Conservation (phyloP, 768 basidiomycete species). For the Phylloporus arenicola region DNA sequence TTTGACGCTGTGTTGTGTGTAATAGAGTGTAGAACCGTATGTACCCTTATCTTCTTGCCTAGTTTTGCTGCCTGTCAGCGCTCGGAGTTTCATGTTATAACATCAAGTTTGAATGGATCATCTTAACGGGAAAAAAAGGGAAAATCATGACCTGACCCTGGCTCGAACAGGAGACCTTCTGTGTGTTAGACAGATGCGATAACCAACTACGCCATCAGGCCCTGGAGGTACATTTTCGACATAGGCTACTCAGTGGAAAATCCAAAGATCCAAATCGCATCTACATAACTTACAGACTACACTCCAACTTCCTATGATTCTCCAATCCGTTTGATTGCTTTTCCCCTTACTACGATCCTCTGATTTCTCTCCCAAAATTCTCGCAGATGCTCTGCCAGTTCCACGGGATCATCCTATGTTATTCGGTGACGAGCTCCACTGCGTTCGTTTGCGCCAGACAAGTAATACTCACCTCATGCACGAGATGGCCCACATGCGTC, state of each 20-base stretch:
- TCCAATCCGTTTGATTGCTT: slow-evolving; percentile 49
- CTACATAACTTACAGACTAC: neutral
- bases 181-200: slow-evolving; percentile 80
- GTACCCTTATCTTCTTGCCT: slow-evolving; percentile 17
- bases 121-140: neutral
- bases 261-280: too few species aligned
- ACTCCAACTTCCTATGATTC: slow-evolving; percentile 28
- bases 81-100: neutral
- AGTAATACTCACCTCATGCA: slow-evolving; percentile 71
- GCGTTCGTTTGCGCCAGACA: neutral
- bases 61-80: neutral
- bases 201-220: slow-evolving; percentile 48
- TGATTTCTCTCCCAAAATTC: slow-evolving; percentile 94
- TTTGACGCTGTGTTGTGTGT: slow-evolving; percentile 8
- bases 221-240: too few species aligned
- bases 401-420: slow-evolving; percentile 75
- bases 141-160: slow-evolving; percentile 37
- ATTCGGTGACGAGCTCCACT: neutral
- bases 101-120: neutral
- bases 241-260: neutral
- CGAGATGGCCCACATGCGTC: slow-evolving; percentile 74
- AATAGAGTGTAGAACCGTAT: slow-evolving; percentile 23
- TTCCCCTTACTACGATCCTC: slow-evolving; percentile 50
- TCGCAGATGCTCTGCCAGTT: slow-evolving; percentile 72
- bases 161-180: slow-evolving; percentile 68